Evolutionary conservation across 345 rosid species (phyloP), one percentile per base, ranked within the genome.

Genomic region (Moricandia arvensis): DNA sequence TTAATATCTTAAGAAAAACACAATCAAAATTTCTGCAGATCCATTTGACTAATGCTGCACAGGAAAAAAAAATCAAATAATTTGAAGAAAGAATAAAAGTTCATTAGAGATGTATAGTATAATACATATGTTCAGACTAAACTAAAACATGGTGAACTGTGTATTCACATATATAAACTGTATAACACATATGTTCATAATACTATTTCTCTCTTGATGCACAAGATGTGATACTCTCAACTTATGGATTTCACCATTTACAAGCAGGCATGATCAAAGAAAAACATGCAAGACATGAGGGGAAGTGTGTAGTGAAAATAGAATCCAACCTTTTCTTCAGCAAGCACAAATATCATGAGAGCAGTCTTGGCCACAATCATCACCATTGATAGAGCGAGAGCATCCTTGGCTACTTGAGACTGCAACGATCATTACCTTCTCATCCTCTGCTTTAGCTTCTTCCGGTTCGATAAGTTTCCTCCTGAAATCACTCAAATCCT

Each of bases 281-380:
- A 47, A 47, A 5, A 13, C 3, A 10, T 45, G 53, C 21, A 47
- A 47, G 15, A 47, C 54, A 47, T 47, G 54, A 26, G 29, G 18
- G n/a, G 9, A 51, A 53, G 2, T 51, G 30, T 57, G 60, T 10
- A 58, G 17, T 69, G 74, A 43, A 64, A 26, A 33, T 0, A 27
- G 16, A 55, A 59, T n/a, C 8, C 57, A 9, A 35, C 24, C 59
- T 66, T 76, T 76, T 13, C 5, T 58, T 72, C 69, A 78, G 72
- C 81, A 78, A 37, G 58, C 64, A 33, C 81, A 78, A 60, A 78
- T 78, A 59, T 67, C 81, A 66, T 78, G 77, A 26, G 76, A 64
- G 35, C 76, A 71, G 33, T 34, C 72, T 45, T 59, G 76, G 24
- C 38, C 73, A 78, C 35, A 47, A 47, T 47, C 54, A 15, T 47